A percentile compares a stretch with the other conserved stretches of the same genome.
phyloP scores from a whole-genome alignment of 257 asterid species.

The Scutellaria galericulata region DNA sequence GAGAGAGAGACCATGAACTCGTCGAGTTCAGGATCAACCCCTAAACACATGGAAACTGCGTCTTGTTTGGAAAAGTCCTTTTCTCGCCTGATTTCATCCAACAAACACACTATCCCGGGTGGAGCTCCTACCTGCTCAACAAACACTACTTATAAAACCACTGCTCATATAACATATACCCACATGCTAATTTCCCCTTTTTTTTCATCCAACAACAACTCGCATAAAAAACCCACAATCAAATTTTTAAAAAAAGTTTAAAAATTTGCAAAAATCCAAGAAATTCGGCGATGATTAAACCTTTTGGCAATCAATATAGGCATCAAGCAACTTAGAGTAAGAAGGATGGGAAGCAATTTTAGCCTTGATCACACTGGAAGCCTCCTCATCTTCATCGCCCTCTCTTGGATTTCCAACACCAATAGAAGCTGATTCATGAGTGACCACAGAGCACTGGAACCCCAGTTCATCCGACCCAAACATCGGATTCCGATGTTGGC shows the following conservation, averaged over 20 bases:
- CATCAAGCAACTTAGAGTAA: conserved; percentile 55
- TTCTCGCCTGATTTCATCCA: conserved; percentile 58
- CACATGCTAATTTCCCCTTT: too few species aligned
- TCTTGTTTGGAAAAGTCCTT: conserved; percentile 37
- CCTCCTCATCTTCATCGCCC: conserved; percentile 25
- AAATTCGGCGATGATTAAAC: conserved; percentile 29
- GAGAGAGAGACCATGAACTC: conserved; percentile 64
- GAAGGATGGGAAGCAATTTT: conserved; percentile 66
- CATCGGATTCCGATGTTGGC: conserved; percentile 27
- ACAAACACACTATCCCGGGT: conserved; percentile 50
- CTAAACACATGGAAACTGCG: conserved; percentile 38
- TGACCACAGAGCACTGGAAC: conserved; percentile 32
- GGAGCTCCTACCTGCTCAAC: conserved; percentile 69
- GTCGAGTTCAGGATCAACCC: conserved; percentile 66
- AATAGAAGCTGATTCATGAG: conserved; percentile 30
- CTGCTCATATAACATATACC: too few species aligned
- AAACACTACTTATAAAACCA: not conserved
- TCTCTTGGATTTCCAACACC: conserved; percentile 14
- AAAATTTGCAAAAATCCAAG: too few species aligned
- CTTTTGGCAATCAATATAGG: conserved; percentile 69
- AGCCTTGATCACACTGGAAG: conserved; percentile 38
- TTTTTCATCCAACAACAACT: too few species aligned
- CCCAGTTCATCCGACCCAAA: conserved; percentile 40
- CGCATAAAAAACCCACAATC: too few species aligned
- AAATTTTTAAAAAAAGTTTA: too few species aligned